Evolutionary conservation across 306 rosid species (phyloP).

Genomic region (Vachellia collinsii): DNA sequence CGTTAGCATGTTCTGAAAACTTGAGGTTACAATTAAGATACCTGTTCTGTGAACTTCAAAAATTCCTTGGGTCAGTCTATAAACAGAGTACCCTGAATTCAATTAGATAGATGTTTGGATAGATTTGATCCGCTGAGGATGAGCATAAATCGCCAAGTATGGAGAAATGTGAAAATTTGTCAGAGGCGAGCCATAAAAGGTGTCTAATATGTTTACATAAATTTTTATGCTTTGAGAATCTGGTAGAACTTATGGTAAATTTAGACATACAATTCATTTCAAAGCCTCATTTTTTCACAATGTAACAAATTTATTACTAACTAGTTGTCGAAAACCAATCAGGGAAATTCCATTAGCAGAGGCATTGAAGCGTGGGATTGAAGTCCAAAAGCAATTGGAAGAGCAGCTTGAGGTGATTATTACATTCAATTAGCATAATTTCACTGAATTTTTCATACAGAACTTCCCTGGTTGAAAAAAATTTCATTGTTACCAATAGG

Average conservation of each 20-base stretch:
- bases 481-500: conserved; percentile 42
- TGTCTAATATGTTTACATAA: not conserved
- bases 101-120: not conserved
- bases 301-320: conserved; percentile 17
- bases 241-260: not conserved
- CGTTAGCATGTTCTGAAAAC: not conserved
- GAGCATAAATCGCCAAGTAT: not conserved
- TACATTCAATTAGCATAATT: conserved; percentile 14
- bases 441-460: not conserved
- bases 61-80: not conserved
- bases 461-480: not conserved
- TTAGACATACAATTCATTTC: not conserved
- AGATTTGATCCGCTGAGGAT: not conserved
- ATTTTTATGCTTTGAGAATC: not conserved
- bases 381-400: conserved; percentile 61
- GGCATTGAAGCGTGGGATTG: conserved; percentile 63
- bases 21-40: not conserved
- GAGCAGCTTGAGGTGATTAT: conserved; percentile 83
- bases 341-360: conserved; percentile 65
- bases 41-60: not conserved
- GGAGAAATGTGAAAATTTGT: not conserved
- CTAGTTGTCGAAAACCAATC: conserved; percentile 20
- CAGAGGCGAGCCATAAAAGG: not conserved
- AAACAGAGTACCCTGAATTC: not conserved
- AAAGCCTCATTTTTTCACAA: not conserved